Base-by-base conservation (phyloP, 805 yeast species). In the Yarrowia alimentaria region DNA sequence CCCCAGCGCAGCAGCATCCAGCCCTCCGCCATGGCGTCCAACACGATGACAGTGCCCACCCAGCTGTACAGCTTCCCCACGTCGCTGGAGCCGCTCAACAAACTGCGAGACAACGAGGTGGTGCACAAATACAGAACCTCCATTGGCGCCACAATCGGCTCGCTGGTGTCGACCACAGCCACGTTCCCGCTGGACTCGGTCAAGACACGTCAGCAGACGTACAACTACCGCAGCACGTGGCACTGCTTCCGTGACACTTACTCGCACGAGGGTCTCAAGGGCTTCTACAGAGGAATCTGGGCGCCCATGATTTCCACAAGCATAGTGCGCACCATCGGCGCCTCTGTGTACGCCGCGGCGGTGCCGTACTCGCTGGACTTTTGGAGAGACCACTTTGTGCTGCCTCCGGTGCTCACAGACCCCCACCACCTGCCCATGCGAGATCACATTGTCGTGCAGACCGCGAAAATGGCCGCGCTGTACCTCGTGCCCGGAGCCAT, bases 171-270 rank as follows among this genome's bases (percentile, higher is more conserved):
- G 14, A 82, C 89, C 1, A 69, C 78, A 3, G 74, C 80, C n/a
- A 94, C 93, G 14, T 87, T 81, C 60, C 96, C 96, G 0, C 65
- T 87, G 43, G 96, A 87, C 62, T 83, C 93, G n/a, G 72, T 88
- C 54, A 87, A 87, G 64, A 88, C 95, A 0, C 71, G 95, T 54
- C 81, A 85, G 80, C 96, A 87, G 63, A 83, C 94, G 0, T 83
- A 85, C 56, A 72, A 75, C 50, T 86, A 78, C 66, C 68, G 68
- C 12, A 73, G 77, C 45, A 74, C 81, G 20, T 63, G 71, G 47
- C 79, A 78, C 51, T 85, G 94, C 61, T 68, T 83, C 14, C 60
- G 61, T 26, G 67, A 73, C 35, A 81, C 94, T 0, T 68, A 78
- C 21, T 58, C 62, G 6, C 64, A 69, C 8, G 95, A 85, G 60